Base-by-base conservation (phyloP, 2,329 filamentous ascomycete genomes). In the Fusarium nygamai region DNA sequence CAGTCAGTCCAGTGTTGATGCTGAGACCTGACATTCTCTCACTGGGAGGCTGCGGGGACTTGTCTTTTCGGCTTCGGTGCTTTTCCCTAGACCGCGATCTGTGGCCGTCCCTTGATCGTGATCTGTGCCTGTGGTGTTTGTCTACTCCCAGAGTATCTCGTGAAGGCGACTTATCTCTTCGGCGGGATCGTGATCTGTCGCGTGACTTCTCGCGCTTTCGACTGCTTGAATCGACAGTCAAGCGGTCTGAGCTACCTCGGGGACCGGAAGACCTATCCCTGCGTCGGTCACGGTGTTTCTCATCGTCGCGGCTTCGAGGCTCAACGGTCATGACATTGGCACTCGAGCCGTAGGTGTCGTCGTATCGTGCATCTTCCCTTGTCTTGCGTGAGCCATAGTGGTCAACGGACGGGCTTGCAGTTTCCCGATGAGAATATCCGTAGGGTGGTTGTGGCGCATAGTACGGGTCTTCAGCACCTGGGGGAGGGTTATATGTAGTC, bases 1-100 rank as follows among this genome's bases (percentile, higher is more conserved):
- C 84, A n/a, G 71, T 71, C 48, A 73, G 44, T 22, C 71, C 71
- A 6, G 85, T 86, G 72, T 84, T 85, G 48, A 91, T 87, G 3
- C 83, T 85, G 43, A 90, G 82, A n/a, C 81, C 84, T 3, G 87
- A 88, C 88, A 88, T 88, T 72, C 85, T 86, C 31, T 80, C 80
- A 22, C 83, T 83, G 5, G 87, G 86, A 8, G 88, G 88, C 71
- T 83, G 82, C 1, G 87, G 86, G 8, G 88, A 89, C 53, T 78
- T 81, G 59, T 85, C 85, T 43, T 85, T 75, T 44, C 59, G 58
- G 8, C 73, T 76, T 17, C 68, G 67, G 22, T 73, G 75, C 24
- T 58, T 64, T 34, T 77, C 75, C 38, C 68, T 70, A 16, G 67
- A 68, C 19, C 39, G 59, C 22, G 67, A 70, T 41, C 76, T 74